phyloP scores from a whole-genome alignment of 2,329 filamentous ascomycete species.

The Phyllosticta paracitricarpa region DNA sequence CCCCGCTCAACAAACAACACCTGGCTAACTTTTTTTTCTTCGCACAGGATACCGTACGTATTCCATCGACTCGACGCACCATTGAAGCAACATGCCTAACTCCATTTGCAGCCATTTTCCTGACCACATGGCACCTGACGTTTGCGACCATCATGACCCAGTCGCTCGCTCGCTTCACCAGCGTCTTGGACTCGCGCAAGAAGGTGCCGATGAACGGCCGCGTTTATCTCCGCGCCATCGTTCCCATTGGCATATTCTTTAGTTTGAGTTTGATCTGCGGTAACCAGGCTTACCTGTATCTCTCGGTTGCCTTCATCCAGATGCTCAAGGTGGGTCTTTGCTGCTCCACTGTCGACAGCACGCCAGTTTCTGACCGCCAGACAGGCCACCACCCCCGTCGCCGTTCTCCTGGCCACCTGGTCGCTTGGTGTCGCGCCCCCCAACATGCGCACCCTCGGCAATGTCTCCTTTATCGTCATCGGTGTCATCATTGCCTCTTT shows the following conservation, averaged over 20 bases:
- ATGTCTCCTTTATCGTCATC: slow-evolving; percentile 88
- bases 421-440: slow-evolving; percentile 72
- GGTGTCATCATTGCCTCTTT: slow-evolving; percentile 91
- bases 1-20: neutral
- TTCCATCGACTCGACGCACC: neutral
- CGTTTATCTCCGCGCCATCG: slow-evolving; percentile 85
- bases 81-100: slow-evolving; percentile 30
- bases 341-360: slow-evolving; percentile 7
- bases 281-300: slow-evolving; percentile 90
- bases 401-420: slow-evolving; percentile 85
- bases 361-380: slow-evolving; percentile 8
- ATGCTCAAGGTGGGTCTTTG: slow-evolving; percentile 79
- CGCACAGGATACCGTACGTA: slow-evolving; percentile 37
- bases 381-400: slow-evolving; percentile 87
- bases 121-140: slow-evolving; percentile 81
- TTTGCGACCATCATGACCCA: slow-evolving; percentile 95
- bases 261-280: slow-evolving; percentile 92
- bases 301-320: slow-evolving; percentile 95
- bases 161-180: slow-evolving; percentile 80
- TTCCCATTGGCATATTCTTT: slow-evolving; percentile 94
- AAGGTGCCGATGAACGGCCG: slow-evolving; percentile 94
- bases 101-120: slow-evolving; percentile 53
- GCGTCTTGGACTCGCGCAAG: slow-evolving; percentile 84
- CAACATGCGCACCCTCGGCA: slow-evolving; percentile 78
- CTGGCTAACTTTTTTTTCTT: slow-evolving; percentile 19